Evolutionary conservation across 169 alveolate genomes (phyloP).

Genomic region (Plasmodium relictum): DNA sequence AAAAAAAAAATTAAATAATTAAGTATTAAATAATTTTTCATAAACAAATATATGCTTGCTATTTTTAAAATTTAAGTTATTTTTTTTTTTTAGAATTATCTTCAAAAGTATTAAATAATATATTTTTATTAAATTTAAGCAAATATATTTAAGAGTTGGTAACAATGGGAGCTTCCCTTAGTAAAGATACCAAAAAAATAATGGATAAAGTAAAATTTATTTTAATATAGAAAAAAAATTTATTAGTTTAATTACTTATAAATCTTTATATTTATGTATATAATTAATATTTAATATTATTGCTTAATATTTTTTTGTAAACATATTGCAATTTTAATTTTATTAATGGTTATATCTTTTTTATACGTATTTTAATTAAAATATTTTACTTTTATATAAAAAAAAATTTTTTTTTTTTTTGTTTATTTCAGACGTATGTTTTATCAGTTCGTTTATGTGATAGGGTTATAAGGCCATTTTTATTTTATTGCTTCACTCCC

Average conservation of each 20-base stretch:
- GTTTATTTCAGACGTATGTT: conserved; percentile 32
- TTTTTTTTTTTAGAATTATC: no score
- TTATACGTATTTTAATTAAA: neutral
- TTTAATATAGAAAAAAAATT: neutral
- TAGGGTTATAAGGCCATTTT: conserved; percentile 55
- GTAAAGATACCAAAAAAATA: conserved; percentile 16
- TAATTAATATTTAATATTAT: neutral
- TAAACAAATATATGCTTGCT: no score
- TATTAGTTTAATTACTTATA: neutral
- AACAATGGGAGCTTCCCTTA: neutral
- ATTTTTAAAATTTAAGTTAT: no score
- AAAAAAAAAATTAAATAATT: no score
- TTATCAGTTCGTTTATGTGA: conserved; percentile 41
- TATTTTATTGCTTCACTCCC: conserved; percentile 69
- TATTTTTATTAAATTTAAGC: no score
- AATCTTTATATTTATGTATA: neutral
- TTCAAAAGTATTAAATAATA: no score
- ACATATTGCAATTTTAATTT: neutral
- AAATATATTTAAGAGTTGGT: no score
- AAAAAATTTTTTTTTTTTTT: neutral
- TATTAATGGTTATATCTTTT: neutral
- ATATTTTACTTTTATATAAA: neutral
- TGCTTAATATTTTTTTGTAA: neutral
- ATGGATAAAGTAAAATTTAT: conserved; percentile 26
- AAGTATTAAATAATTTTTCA: no score